Base-by-base conservation (phyloP, 2,329 filamentous ascomycete genomes). In the Karstenula rhodostoma region DNA sequence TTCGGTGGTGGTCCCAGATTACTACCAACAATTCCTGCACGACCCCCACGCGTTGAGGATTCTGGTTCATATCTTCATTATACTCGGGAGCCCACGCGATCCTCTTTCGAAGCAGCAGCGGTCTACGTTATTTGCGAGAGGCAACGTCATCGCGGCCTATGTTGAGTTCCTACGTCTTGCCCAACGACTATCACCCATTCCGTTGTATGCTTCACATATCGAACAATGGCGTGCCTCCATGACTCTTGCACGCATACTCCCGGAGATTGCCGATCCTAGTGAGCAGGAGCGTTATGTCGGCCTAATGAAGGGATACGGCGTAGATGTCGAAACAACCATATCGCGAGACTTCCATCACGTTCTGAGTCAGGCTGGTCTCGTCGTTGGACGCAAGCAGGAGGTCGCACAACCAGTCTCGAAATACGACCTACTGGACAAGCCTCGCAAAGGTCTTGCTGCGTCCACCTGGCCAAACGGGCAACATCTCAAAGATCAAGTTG, bases 131-230 rank as follows among this genome's bases (percentile, higher is more conserved):
- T 55, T 48, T n/a, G 59, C 69, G 17, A 85, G 89, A 65, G 90
- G 96, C 71, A 92, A 91, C 70, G 87, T 94, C 49, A 83, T 97
- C 55, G 88, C 90, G 0, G 89, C 87, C 4, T 98, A 98, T 74
- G 90, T 96, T 57, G 90, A 91, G 68, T 89, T 91, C 62, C 80
- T 99, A 40, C 88, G 91, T 46, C 84, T 90, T 49, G 86, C 87
- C 17, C 87, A 88, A 35, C 87, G 95, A 57, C 87, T 90, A 60
- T 89, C 94, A 63, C 80, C 95, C 44, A 90, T 97, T 57, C 94
- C 95, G 0, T 82, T 96, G 0, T 99, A 99, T 76, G 94, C 92
- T 63, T 93, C 93, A 9, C 89, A 92, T 68, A 83, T 99, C 13
- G 84, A 87, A 10, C 80, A 83, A 7, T 81, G 87, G 13, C 85